Conservation (phyloP, 2,329 filamentous ascomycete species). For the Herpotrichia juniperi region DNA sequence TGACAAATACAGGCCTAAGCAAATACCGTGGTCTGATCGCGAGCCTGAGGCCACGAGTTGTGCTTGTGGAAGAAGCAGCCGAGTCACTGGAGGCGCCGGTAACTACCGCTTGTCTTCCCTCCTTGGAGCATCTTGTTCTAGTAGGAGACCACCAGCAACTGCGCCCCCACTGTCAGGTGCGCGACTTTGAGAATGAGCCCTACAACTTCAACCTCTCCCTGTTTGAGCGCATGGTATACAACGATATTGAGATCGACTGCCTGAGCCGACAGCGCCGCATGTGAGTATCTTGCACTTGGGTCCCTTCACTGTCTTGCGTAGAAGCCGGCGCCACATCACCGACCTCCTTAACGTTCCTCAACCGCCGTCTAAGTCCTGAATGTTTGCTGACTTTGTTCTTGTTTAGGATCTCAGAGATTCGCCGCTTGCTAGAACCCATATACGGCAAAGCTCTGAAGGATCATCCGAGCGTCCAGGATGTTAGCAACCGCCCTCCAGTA, state of each 20-base stretch:
- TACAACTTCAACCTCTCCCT: slow-evolving; percentile 75
- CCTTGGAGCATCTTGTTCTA: slow-evolving; percentile 68
- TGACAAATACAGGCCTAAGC: slow-evolving; percentile 80
- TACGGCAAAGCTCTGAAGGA: slow-evolving; percentile 63
- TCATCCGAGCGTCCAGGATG: slow-evolving; percentile 60
- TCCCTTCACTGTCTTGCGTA: too few relatives aligned
- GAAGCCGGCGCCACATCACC: too few relatives aligned
- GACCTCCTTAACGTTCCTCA: too few relatives aligned
- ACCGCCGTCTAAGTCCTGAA: not conserved
- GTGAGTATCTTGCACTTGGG: too few relatives aligned
- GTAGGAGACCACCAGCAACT: slow-evolving; percentile 85
- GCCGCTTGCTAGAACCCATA: slow-evolving; percentile 65
- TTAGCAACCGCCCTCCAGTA: slow-evolving; percentile 55
- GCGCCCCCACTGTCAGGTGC: slow-evolving; percentile 69
- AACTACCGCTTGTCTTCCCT: slow-evolving; percentile 64
- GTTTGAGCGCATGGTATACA: slow-evolving; percentile 77
- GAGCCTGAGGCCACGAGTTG: slow-evolving; percentile 67
- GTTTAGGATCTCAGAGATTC: slow-evolving; percentile 55
- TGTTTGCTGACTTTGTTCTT: not conserved
- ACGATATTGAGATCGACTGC: slow-evolving; percentile 67
- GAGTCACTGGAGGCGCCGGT: slow-evolving; percentile 74
- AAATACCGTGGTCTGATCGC: slow-evolving; percentile 78
- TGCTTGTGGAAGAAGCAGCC: slow-evolving; percentile 81
- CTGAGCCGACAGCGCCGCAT: slow-evolving; percentile 74
- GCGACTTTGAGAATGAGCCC: slow-evolving; percentile 63